Evolutionary conservation across 257 asterid species (phyloP).

Genomic region (Solanum paucissectum): DNA sequence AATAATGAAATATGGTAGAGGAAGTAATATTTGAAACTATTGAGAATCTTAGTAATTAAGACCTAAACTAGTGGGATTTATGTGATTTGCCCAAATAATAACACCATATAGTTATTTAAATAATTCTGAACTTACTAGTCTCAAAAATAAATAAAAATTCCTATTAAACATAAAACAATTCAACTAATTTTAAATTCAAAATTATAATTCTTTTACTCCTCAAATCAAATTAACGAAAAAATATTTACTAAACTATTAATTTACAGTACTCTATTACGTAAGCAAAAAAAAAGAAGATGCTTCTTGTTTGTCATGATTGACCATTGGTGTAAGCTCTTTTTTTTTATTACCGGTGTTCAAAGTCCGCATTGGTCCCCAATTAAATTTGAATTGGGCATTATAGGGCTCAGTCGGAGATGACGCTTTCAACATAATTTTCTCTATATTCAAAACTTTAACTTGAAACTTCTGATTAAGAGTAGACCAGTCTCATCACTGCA

Average conservation of each 20-base stretch:
- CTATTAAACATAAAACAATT: background rate
- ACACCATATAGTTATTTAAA: background rate
- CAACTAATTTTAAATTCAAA: background rate
- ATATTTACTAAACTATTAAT: background rate
- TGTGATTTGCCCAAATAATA: too few relatives aligned
- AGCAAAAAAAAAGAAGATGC: background rate
- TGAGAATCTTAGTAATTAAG: too few relatives aligned
- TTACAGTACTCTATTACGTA: background rate
- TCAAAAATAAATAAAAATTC: background rate
- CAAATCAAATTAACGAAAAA: background rate
- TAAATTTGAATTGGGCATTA: too few relatives aligned
- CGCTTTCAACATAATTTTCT: too few relatives aligned
- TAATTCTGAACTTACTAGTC: background rate
- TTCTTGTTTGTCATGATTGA: background rate
- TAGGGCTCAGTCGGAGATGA: too few relatives aligned
- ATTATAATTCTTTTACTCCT: background rate
- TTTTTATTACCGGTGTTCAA: too few relatives aligned
- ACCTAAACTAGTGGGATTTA: too few relatives aligned
- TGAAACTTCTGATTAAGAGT: fast-evolving
- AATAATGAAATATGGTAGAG: too few relatives aligned
- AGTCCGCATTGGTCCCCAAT: too few relatives aligned
- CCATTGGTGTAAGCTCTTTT: background rate
- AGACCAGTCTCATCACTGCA: fast-evolving
- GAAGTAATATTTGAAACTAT: too few relatives aligned
- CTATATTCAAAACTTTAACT: fast-evolving